A percentile compares a stretch with the other conserved stretches of the same genome.
Evolutionary conservation across 2,329 filamentous ascomycete genomes (phyloP).

Genomic region (Raffaelea arxii): DNA sequence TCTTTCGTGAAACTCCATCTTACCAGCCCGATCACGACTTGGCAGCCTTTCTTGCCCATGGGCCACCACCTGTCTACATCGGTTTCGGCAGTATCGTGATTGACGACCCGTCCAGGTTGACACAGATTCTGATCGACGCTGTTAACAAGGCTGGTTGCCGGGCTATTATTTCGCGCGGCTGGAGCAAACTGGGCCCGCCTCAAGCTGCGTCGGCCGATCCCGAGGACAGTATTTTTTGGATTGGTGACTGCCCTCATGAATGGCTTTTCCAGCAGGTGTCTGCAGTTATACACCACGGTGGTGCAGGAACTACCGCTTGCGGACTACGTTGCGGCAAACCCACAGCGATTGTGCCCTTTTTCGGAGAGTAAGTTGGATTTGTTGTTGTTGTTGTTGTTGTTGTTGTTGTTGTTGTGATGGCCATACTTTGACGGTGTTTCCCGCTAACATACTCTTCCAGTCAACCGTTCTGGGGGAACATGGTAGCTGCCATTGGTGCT

Average conservation of each 20-base stretch:
- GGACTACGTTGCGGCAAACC: constrained; percentile 71
- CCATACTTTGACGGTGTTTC: too few relatives aligned
- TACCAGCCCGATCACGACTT: constrained; percentile 59
- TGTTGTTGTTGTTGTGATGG: too few relatives aligned
- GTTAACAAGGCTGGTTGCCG: constrained; percentile 51
- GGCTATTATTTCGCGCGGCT: constrained; percentile 77
- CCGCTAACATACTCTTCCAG: neutral
- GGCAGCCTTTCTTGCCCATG: constrained; percentile 53
- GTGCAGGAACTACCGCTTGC: constrained; percentile 80
- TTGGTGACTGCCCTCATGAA: constrained; percentile 79
- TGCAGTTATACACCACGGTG: constrained; percentile 77
- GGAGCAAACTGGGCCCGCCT: constrained; percentile 67
- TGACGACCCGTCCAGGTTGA: constrained; percentile 63
- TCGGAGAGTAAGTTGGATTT: constrained; percentile 51
- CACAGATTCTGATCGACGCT: constrained; percentile 61
- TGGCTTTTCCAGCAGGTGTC: constrained; percentile 79
- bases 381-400: too few relatives aligned
- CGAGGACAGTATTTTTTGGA: constrained; percentile 64
- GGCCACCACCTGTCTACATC: constrained; percentile 68
- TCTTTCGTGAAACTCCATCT: constrained; percentile 48
- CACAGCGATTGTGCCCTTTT: constrained; percentile 78
- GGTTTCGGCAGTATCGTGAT: constrained; percentile 78
- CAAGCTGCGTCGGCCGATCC: constrained; percentile 46
- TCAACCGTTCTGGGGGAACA: constrained; percentile 73
- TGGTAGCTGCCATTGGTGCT: constrained; percentile 62